These are phyloP conservation scores for Aspergillus awamori DNA, from an alignment of 2,329 filamentous ascomycete species.

Conservation along the genomic window DNA sequence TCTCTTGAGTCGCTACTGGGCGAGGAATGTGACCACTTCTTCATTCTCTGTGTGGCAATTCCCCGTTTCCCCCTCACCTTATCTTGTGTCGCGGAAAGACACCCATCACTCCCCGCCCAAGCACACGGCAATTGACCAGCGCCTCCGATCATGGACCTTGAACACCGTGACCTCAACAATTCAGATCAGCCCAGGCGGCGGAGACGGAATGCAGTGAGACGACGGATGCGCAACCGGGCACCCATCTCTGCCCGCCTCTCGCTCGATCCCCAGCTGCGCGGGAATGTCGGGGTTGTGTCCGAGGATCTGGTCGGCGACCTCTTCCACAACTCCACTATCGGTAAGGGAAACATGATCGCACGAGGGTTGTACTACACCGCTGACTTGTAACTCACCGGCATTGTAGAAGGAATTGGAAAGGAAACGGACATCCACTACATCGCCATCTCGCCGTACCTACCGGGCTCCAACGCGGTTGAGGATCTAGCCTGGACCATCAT, in stretches of 20 bases:
- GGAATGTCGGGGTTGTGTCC: slow-evolving; percentile 82
- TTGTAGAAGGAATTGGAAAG: slow-evolving; percentile 23
- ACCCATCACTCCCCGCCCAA: slow-evolving; percentile 10
- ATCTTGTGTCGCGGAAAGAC: not conserved
- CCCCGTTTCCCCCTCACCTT: not conserved
- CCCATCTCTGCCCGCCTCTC: slow-evolving; percentile 78
- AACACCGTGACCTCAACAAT: slow-evolving; percentile 39
- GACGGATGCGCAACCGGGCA: slow-evolving; percentile 62
- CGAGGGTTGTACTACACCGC: not conserved
- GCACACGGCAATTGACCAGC: slow-evolving; percentile 26
- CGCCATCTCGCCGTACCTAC: slow-evolving; percentile 51
- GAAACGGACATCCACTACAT: slow-evolving; percentile 45
- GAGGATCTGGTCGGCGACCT: slow-evolving; percentile 83
- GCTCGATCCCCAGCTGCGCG: slow-evolving; percentile 81
- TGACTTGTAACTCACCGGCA: not conserved
- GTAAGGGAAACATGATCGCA: slow-evolving; percentile 36
- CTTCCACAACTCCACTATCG: slow-evolving; percentile 63
- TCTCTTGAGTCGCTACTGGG: not conserved
- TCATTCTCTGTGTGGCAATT: slow-evolving; percentile 5
- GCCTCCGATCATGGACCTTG: slow-evolving; percentile 46
- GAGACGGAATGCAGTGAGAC: slow-evolving; percentile 49
- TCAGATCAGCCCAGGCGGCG: slow-evolving; percentile 55
- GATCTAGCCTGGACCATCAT: slow-evolving; percentile 82
- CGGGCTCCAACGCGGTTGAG: slow-evolving; percentile 50
- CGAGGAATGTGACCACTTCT: slow-evolving; percentile 6